phyloP scores from a whole-genome alignment of 2,329 filamentous ascomycete genomes.

The Cladosporium halotolerans region DNA sequence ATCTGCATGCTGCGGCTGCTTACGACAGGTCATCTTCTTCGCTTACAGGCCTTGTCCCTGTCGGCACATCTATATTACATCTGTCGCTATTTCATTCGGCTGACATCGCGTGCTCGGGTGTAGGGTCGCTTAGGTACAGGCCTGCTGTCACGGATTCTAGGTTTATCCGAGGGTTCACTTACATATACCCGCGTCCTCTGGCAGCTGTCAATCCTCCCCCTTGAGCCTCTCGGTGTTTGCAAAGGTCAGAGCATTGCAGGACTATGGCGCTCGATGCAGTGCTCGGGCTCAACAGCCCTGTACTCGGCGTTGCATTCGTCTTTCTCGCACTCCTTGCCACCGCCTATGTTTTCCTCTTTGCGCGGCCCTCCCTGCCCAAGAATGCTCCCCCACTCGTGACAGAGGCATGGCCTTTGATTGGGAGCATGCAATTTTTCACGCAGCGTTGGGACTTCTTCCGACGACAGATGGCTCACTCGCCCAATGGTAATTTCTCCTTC shows the following conservation, averaged over 20 bases:
- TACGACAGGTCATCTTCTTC: no score
- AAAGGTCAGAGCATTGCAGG: neutral
- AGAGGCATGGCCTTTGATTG: constrained; percentile 37
- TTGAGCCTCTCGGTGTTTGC: neutral
- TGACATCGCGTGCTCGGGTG: no score
- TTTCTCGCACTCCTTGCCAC: constrained; percentile 13
- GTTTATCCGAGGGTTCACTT: no score
- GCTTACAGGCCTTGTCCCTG: no score
- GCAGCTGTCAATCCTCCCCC: no score
- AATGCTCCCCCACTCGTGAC: constrained; percentile 20
- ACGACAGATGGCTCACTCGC: constrained; percentile 26
- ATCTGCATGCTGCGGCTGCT: no score
- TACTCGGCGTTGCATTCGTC: neutral
- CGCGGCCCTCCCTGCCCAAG: constrained; percentile 18
- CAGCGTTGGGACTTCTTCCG: constrained; percentile 41
- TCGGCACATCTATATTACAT: no score
- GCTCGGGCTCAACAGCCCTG: neutral
- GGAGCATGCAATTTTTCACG: constrained; percentile 43
- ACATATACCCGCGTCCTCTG: no score
- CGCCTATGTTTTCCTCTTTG: constrained; percentile 19
- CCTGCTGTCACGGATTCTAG: no score
- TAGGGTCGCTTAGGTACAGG: no score
- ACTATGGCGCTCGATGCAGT: neutral
- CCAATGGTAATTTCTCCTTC: constrained; percentile 45
- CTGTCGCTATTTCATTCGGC: no score